Base-by-base conservation (phyloP, 345 rosid genomes). In the Triadica sebifera region DNA sequence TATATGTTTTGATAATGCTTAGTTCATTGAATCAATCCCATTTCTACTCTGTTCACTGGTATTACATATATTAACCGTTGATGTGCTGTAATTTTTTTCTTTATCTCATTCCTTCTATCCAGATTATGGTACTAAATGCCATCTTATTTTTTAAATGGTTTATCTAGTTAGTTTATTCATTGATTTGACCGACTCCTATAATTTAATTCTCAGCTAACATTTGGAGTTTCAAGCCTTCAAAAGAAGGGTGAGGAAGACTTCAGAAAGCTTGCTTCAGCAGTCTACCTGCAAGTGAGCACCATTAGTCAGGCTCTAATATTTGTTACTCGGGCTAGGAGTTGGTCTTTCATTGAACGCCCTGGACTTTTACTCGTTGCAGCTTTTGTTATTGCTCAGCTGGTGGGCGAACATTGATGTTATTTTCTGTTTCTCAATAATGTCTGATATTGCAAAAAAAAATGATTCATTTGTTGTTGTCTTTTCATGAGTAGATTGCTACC, bases 271-370 rank as follows among this genome's bases (percentile, higher is more conserved):
- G 99, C 99, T 75, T 90, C 98, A 22, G 99, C 98, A 50, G 77
- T 95, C 46, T 95, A 95, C 88, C 75, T 95, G 75, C 99, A 95
- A 93, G 98, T 95, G 71, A 95, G 99, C 86, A 95, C 81, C 34
- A 86, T 93, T 79, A 95, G 99, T 81, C 99, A 93, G 81, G 97
- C 99, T 52, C 93, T 95, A 39, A 95, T 95, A 80, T 95, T 95
- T 76, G 99, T 95, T 69, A 95, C 99, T 2, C 80, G 98, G 55
- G 90, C 98, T 52, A 88, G 99, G 47, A 90, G 98, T 72, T 95
- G 98, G 99, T 95, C 98, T 70, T 95, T 22, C 67, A 88, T 87
- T 12, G 99, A 95, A 86, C 96, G 98, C 68, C 99, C 99, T 68
- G 99, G 99, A 49, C 15, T 90, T 15, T 73, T 81, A 81, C 96